A percentile compares a stretch with the other conserved stretches of the same genome.
These are phyloP conservation scores for Lentinula guzmanii DNA, from an alignment of 768 basidiomycete genomes.

Conservation along the genomic window DNA sequence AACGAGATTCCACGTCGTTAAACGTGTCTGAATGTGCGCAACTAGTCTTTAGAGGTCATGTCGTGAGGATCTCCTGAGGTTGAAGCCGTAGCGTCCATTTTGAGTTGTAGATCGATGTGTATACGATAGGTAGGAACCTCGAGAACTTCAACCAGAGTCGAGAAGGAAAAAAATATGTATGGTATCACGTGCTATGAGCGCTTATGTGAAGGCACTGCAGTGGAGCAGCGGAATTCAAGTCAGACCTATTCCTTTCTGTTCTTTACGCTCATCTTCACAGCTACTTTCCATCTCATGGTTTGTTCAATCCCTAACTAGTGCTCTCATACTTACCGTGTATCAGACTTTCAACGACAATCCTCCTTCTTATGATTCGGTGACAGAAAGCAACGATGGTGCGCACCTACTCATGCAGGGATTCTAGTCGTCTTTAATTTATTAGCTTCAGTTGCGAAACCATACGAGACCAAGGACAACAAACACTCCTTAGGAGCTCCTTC, in stretches of 20 bases:
- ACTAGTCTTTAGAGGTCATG: slow-evolving; percentile 91
- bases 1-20: slow-evolving; percentile 20
- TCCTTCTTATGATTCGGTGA: slow-evolving; percentile 42
- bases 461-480: slow-evolving; percentile 12
- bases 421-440: not conserved
- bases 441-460: not conserved
- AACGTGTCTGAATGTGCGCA: slow-evolving; percentile 35
- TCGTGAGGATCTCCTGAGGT: slow-evolving; percentile 22
- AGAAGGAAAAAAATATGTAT: not conserved
- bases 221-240: not conserved
- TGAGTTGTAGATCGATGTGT: not conserved
- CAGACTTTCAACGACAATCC: slow-evolving; percentile 30
- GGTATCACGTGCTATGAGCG: not conserved
- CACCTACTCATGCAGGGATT: too few species aligned
- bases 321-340: not conserved
- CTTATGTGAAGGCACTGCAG: not conserved
- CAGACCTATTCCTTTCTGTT: not conserved
- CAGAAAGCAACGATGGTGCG: slow-evolving; percentile 13
- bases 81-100: slow-evolving; percentile 9
- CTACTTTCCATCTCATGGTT: slow-evolving; percentile 6
- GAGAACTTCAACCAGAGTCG: too few species aligned
- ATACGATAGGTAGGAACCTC: not conserved
- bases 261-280: not conserved
- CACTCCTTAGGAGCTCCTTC: not conserved
- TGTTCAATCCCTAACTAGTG: not conserved